Evolutionary conservation across 495 filamentous ascomycete species (phyloP).

Genomic region (Gamarada debralockiae): DNA sequence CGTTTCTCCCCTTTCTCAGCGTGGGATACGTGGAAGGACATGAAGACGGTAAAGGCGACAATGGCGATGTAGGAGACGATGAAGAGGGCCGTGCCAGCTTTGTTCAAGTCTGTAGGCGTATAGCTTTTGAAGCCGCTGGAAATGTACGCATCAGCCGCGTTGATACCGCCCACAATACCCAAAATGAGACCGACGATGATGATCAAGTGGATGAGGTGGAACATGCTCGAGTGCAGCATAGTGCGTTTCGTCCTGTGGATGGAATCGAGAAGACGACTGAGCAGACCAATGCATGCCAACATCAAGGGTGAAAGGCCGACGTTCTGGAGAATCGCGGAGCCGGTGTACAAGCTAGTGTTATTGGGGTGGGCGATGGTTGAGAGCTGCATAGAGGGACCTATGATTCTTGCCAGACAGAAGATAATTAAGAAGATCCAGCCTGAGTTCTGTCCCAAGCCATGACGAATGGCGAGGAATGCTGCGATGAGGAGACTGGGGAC

Average conservation of each 20-base stretch:
- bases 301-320: slow-evolving; percentile 26
- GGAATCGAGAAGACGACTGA: slow-evolving; percentile 20
- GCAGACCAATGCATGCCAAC: slow-evolving; percentile 22
- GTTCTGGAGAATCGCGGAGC: slow-evolving; percentile 19
- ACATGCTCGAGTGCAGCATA: slow-evolving; percentile 7
- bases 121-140: slow-evolving; percentile 8
- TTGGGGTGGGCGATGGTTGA: slow-evolving; percentile 30
- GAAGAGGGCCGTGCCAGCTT: slow-evolving; percentile 23
- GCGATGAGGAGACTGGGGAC: slow-evolving; percentile 31
- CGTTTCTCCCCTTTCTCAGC: slow-evolving; percentile 30
- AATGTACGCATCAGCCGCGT: slow-evolving; percentile 11
- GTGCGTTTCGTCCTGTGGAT: slow-evolving; percentile 16
- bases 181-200: slow-evolving; percentile 24
- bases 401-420: slow-evolving; percentile 34
- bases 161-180: slow-evolving; percentile 27
- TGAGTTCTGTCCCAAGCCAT: slow-evolving; percentile 32
- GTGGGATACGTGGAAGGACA: slow-evolving; percentile 10
- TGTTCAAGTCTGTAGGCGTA: slow-evolving; percentile 9
- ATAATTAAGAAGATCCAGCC: slow-evolving; percentile 37
- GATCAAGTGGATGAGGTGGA: slow-evolving; percentile 22
- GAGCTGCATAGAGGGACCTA: slow-evolving; percentile 34
- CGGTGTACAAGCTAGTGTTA: slow-evolving; percentile 21
- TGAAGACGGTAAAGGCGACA: slow-evolving; percentile 20
- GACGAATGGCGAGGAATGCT: slow-evolving; percentile 32
- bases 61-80: slow-evolving; percentile 21